Base-by-base conservation (phyloP, 495 filamentous ascomycete genomes). In the Lichenothelia convexa region DNA sequence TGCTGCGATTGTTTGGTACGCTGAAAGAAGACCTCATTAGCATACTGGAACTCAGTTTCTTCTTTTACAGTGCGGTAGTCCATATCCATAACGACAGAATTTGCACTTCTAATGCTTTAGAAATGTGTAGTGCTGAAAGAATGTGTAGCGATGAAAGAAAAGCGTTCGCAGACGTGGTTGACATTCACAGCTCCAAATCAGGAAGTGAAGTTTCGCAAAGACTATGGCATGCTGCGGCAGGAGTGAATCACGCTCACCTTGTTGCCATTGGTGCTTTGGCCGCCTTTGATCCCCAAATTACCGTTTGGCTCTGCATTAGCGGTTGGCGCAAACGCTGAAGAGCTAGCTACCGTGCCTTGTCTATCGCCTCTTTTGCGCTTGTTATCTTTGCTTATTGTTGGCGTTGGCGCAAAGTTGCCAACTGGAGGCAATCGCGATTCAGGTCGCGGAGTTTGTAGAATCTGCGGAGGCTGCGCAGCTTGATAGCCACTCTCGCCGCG, bases 341-440 rank as follows among this genome's bases (percentile, higher is more conserved):
- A 21, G 18, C 37, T 33, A 15, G 17, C 37, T n/a, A 19, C 37
- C 24, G 39, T 9, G 15, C 18, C 40, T 37, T 46, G 47, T 16
- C 50, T 36, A 4, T 52, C 60, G 19, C 62, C 66, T 12, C 78
- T 63, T 38, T 76, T 73, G 51, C 92, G 87, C 58, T 92, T 93
- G 55, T 57, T 80, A 26, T 82, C 75, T 45, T 93, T 83, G 30
- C 64, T 75, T 9, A 73, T 74, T 43, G 82, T 86, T 24, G 80
- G 69, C 7, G 81, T 80, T 3, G 80, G 79, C 9, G 80, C 73
- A 53, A 99, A 99, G 43, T 92, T 89, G 30, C 91, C 91, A 23
- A 99, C 73, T 21, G 86, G 87, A 22, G 91, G 91, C 68, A 47
- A 61, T 61, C 45, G 66, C 32, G 9, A 13, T 8, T 53, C 49